phyloP scores from a whole-genome alignment of 1,284 basidiomycete species.

The Heterobasidion parviporum region DNA sequence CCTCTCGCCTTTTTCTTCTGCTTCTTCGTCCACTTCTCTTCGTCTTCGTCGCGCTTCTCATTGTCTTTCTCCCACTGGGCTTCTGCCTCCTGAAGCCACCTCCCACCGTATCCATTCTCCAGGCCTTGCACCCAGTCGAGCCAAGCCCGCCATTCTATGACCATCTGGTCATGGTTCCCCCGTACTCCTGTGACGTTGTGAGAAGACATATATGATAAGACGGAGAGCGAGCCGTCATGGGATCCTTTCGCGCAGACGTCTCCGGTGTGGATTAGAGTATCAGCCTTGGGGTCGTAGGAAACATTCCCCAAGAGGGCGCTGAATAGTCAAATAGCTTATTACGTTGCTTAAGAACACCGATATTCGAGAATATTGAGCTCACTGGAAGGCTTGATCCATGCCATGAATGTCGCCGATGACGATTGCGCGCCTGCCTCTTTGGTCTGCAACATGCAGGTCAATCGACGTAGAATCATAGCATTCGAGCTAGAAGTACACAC shows the following conservation, averaged over 20 bases:
- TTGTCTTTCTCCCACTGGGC: constrained; percentile 28
- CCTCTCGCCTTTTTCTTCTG: constrained; percentile 20
- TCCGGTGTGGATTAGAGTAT: constrained; percentile 73
- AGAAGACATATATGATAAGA: constrained; percentile 56
- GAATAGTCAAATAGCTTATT: background rate
- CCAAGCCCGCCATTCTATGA: constrained; percentile 84
- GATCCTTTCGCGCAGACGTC: constrained; percentile 73
- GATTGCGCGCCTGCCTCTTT: constrained; percentile 49
- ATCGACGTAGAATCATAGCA: background rate
- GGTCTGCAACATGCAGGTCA: constrained; percentile 26
- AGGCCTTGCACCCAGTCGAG: constrained; percentile 50
- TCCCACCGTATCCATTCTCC: constrained; percentile 21
- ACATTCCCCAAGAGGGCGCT: constrained; percentile 59
- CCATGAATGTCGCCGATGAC: constrained; percentile 84
- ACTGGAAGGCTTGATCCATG: constrained; percentile 63
- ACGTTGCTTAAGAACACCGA: background rate
- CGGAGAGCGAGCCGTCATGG: constrained; percentile 47
- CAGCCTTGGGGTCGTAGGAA: constrained; percentile 48
- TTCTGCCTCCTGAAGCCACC: constrained; percentile 43
- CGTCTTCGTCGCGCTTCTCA: background rate
- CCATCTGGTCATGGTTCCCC: constrained; percentile 86
- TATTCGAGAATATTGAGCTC: constrained; percentile 17
- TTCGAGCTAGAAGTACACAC: constrained; percentile 23
- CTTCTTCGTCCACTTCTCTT: constrained; percentile 5
- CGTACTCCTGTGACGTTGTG: constrained; percentile 68